phyloP scores from a whole-genome alignment of 352 stramenopile species.

The Globisporangium ultimum region DNA sequence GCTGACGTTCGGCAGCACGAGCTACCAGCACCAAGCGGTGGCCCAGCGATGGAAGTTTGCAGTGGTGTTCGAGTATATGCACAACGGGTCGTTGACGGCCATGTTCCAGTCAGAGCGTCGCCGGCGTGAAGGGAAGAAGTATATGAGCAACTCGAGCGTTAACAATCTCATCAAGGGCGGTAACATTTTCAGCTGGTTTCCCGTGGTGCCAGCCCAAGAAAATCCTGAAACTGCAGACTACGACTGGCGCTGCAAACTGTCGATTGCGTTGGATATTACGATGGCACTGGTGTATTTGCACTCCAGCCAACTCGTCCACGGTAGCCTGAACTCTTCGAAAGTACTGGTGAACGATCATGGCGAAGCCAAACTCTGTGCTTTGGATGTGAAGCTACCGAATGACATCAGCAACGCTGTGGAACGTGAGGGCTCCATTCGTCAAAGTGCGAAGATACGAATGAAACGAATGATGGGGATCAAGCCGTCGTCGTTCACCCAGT shows the following conservation, averaged over 20 bases:
- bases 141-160: slow-evolving; percentile 26
- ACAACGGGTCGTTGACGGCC: slow-evolving; percentile 47
- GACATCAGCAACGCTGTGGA: slow-evolving; percentile 14
- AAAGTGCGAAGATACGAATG: slow-evolving; percentile 34
- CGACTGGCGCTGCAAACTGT: slow-evolving; percentile 71
- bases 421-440: slow-evolving; percentile 36
- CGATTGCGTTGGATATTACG: slow-evolving; percentile 74
- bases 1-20: slow-evolving; percentile 54
- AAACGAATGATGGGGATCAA: slow-evolving; percentile 26
- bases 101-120: slow-evolving; percentile 60
- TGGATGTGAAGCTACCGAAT: slow-evolving; percentile 44
- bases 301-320: slow-evolving; percentile 53
- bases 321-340: slow-evolving; percentile 54
- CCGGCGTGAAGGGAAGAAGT: slow-evolving; percentile 55
- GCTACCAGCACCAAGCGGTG: slow-evolving; percentile 5
- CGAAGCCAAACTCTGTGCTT: slow-evolving; percentile 72
- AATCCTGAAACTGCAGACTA: slow-evolving; percentile 38
- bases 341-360: slow-evolving; percentile 72
- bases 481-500: slow-evolving; percentile 29
- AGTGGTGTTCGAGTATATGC: slow-evolving; percentile 78
- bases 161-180: slow-evolving; percentile 13
- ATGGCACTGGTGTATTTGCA: slow-evolving; percentile 80
- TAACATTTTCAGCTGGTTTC: slow-evolving; percentile 61
- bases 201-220: slow-evolving; percentile 19
- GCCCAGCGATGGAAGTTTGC: slow-evolving; percentile 55